Base-by-base conservation (phyloP, 257 asterid species). In the Leonotis leonurus region DNA sequence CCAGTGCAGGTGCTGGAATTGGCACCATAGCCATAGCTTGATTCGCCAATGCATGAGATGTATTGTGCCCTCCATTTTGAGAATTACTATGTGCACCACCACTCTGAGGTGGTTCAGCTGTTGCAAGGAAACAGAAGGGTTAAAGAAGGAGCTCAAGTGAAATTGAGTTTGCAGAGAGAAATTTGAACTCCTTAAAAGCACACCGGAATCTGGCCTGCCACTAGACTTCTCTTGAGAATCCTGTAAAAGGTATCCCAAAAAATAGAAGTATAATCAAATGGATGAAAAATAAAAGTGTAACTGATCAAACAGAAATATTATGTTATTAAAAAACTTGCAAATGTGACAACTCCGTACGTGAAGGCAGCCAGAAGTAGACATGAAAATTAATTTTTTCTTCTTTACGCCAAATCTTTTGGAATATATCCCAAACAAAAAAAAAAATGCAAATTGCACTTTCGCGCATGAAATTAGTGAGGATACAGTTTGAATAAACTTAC, bases 101-200 rank as follows among this genome's bases (percentile, higher is more conserved):
- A 70, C 82, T 88, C 68, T 82, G 90, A 57, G 88, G 72, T 22
- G 82, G 83, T 41, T 82, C 95, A 0, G 78, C 93, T 80, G 81
- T 29, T 70, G 53, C 45, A 71, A 62, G 64, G 70, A 30, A 57
- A 13, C 60, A 63, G 14, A 48, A 60, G 9, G 17, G 44, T 65
- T 43, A 77, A 50, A 49, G 37, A 50, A 16, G 53, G 60, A 65
- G 56, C 21, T 51, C 4, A 64, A 43, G 43, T 32, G 17, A 41
- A 27, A 54, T 53, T 35, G 58, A 53, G 18, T 7, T 20, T 21
- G 40, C 50, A 49, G 9, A 6, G 33, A 45, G 60, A 62, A 48
- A 43, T 60, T 24, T 65, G 58, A 62, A 56, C 43, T 50, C 57
- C 63, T 21, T 3, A 63, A 44, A 62, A 76, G 44, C 72, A 58